These are phyloP conservation scores for Penicillium maclennaniae DNA, from an alignment of 495 filamentous ascomycete species.

Conservation along the genomic window DNA sequence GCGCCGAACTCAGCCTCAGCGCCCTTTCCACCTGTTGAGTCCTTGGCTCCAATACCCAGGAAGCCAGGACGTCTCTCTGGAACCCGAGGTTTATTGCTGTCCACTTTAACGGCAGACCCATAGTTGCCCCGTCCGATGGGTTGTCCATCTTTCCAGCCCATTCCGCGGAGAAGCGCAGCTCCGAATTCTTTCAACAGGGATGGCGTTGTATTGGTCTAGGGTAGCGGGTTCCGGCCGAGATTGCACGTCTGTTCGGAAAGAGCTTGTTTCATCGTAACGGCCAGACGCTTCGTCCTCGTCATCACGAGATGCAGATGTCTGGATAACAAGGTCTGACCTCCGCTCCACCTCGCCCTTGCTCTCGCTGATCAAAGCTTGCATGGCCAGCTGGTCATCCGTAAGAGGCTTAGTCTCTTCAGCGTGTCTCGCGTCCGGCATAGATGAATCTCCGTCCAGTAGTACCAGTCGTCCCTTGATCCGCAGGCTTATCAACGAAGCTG, in stretches of 20 bases:
- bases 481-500: conserved; percentile 34
- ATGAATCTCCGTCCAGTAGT: conserved; percentile 20
- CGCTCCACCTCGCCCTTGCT: conserved; percentile 48
- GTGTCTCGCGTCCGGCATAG: conserved; percentile 30
- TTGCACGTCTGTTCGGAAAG: conserved; percentile 63
- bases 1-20: conserved; percentile 71
- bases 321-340: conserved; percentile 58
- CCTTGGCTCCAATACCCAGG: conserved; percentile 80
- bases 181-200: conserved; percentile 93
- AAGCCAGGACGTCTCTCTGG: conserved; percentile 70
- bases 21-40: conserved; percentile 53
- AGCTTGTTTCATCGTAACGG: conserved; percentile 59
- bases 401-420: conserved; percentile 28
- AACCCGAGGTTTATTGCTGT: conserved; percentile 37
- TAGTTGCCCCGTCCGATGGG: conserved; percentile 56
- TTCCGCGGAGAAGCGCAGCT: conserved; percentile 77
- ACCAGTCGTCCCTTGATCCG: conserved; percentile 21
- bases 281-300: conserved; percentile 25
- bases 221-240: conserved; percentile 71
- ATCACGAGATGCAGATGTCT: conserved; percentile 27
- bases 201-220: conserved; percentile 77
- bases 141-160: conserved; percentile 93
- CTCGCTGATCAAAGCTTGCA: conserved; percentile 67
- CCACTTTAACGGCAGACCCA: conserved; percentile 22
- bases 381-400: conserved; percentile 71